Base-by-base conservation (phyloP, 2,329 filamentous ascomycete genomes). In the Stachybotrys chlorohalonatus region DNA sequence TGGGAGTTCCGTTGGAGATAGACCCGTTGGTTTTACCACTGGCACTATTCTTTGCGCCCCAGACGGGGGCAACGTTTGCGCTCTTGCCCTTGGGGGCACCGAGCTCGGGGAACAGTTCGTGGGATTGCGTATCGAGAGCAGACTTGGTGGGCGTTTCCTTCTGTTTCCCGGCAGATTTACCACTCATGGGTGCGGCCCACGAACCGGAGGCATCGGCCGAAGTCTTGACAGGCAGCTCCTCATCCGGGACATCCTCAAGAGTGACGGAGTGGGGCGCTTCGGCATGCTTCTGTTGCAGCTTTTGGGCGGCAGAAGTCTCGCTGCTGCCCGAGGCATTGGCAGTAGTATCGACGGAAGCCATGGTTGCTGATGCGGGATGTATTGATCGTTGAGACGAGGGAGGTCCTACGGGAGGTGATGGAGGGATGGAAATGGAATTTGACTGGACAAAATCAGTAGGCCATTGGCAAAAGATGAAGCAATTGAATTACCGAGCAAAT, bases 31-130 rank as follows among this genome's bases (percentile, higher is more conserved):
- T 57, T 60, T 73, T 74, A 58, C 72, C 73, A 59, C 76, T 75
- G 57, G 74, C 72, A 56, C 78, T 75, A 68, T 79, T 84, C 73
- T 86, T 89, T 42, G 81, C 82, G 59, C 87, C 87, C 91, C 93
- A 96, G 62, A 89, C 84, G 49, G 86, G 84, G 50, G 86, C 79
- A 56, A 84, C 79, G 61, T 83, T 81, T 55, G 84, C 78, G 58
- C 84, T 76, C 72, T 91, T 92, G 53, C 84, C 76, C 70, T 84
- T 84, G 55, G 78, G 71, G 24, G 75, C 81, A 58, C 92, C 93
- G 50, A 99, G 82, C 63, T 92, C 86, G n/a, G 94, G 94, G 79
- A 99, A 99, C 56, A 89, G 77, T 72, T 97, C 92, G 67, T 95
- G 89, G 16, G 90, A 95, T 65, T 89, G 82, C 17, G 90, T 92